Evolutionary conservation across 192 early-diverging fungal genomes (phyloP).

Genomic region (Coemansia sp.): DNA sequence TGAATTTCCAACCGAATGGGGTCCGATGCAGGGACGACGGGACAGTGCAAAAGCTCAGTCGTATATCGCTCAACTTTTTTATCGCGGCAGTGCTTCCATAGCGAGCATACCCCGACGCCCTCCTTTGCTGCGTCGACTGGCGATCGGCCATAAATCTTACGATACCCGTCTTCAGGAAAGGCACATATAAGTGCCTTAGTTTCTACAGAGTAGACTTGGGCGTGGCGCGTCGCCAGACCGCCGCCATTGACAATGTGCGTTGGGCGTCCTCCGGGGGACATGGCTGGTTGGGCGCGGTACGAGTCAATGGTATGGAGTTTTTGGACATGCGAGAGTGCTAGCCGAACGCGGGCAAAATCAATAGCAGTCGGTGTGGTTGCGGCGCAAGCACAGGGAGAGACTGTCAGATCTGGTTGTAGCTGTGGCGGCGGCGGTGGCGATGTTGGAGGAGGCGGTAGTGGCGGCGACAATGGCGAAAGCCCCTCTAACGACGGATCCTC

Average conservation of each 20-base stretch:
- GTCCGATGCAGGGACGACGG: constrained; percentile 25
- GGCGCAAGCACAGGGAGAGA: constrained; percentile 40
- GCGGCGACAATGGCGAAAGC: constrained; percentile 21
- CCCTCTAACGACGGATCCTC: constrained; percentile 27
- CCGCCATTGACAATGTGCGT: constrained; percentile 4
- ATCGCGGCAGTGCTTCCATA: constrained; percentile 37
- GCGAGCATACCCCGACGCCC: constrained; percentile 24
- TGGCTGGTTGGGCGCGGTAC: constrained; percentile 9
- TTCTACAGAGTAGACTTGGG: constrained; percentile 49
- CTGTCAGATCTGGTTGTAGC: neutral
- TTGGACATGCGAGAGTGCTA: constrained; percentile 45
- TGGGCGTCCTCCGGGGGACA: constrained; percentile 6
- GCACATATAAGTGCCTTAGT: constrained; percentile 45
- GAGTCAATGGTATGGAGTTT: constrained; percentile 34
- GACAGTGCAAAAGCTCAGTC: constrained; percentile 28
- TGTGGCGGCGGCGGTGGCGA: neutral
- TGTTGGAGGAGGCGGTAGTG: constrained; percentile 11
- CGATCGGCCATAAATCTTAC: constrained; percentile 28
- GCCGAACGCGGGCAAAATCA: constrained; percentile 39
- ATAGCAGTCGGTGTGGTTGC: constrained; percentile 24
- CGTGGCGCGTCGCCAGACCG: constrained; percentile 46
- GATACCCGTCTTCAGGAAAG: constrained; percentile 55
- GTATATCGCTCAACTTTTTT: constrained; percentile 29
- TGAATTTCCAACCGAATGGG: constrained; percentile 44
- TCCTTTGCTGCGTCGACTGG: constrained; percentile 22